Evolutionary conservation across 805 yeast species (phyloP), one percentile per base, ranked within the genome.

Genomic region (Ogataea trehalophila): DNA sequence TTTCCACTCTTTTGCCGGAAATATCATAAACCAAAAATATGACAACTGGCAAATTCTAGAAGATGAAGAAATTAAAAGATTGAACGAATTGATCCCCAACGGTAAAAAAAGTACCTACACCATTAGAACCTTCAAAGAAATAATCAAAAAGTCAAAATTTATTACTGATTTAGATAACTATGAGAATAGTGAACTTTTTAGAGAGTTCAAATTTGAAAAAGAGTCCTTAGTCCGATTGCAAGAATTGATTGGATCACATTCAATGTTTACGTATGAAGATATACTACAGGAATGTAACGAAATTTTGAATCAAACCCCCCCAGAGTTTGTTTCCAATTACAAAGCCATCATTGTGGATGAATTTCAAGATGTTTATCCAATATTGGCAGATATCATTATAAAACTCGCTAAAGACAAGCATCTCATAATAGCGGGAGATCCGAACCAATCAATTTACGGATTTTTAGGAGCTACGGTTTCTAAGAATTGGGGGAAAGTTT

Each of bases 401-500:
- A 59, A 69, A 1, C 64, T 78, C 2, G 52, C 72, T 0, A 49
- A 48, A 7, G 54, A 56, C 2, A 73, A 77, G 45, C 90, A 85
- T 60, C 56, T 86, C 34, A 75, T 83, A 1, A 61, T 85, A 17
- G 84, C 89, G 4, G 91, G 91, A 1, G 92, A 86, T 63, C 77
- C 81, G 1, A 73, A 80, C 59, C 92, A 86, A 63, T 74, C 85
- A 44, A 81, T 86, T 29, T 86, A 83, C 59, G 81, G 73, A 29
- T 86, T 86, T 59, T 58, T 84, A 37, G 87, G 88, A 0, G 70
- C 83, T 0, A 68, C 59, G 6, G 54, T 56, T 7, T 44, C 54
- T 9, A 51, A 53, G 8, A 62, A 60, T 39, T 58, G 63, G 58
- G 56, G 55, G 1, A 49, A 43, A 35, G 44, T 60, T 11, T 20